These are phyloP conservation scores for Stramenopiles sp. DNA, from an alignment of 352 stramenopile species.

Conservation along the genomic window DNA sequence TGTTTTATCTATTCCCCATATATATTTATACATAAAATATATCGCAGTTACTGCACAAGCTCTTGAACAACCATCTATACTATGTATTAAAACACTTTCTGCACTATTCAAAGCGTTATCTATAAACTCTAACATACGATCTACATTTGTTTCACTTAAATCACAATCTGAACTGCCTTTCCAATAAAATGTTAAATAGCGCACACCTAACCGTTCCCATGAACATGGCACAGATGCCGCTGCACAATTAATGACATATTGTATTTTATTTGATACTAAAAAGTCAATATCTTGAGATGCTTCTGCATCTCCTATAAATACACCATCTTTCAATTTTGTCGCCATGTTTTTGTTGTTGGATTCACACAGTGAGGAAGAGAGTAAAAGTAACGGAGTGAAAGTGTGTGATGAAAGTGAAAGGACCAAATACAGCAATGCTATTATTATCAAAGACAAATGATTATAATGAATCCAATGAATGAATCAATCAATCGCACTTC, in stretches of 20 bases:
- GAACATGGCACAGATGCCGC: slow-evolving; percentile 63
- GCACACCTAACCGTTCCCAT: slow-evolving; percentile 57
- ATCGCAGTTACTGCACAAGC: slow-evolving; percentile 50
- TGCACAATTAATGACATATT: slow-evolving; percentile 69
- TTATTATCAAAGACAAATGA: too few relatives aligned
- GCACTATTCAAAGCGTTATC: slow-evolving; percentile 48
- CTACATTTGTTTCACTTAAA: slow-evolving; percentile 38
- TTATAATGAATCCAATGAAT: too few relatives aligned
- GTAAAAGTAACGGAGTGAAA: too few relatives aligned
- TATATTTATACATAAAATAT: slow-evolving; percentile 77
- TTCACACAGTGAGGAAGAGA: too few relatives aligned
- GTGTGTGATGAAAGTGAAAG: too few relatives aligned
- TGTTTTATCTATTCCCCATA: slow-evolving; percentile 69
- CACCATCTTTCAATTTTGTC: slow-evolving; percentile 72
- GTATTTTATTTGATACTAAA: slow-evolving; percentile 71
- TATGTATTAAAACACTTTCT: slow-evolving; percentile 63
- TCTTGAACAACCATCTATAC: slow-evolving; percentile 45
- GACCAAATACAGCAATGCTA: too few relatives aligned
- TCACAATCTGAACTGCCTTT: slow-evolving; percentile 22
- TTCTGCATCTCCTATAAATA: slow-evolving; percentile 76
- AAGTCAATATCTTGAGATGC: slow-evolving; percentile 72
- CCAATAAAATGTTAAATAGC: slow-evolving; percentile 41
- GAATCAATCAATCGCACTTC: too few relatives aligned
- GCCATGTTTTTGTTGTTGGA: slow-evolving; percentile 49
- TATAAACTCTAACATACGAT: slow-evolving; percentile 45